A percentile compares a stretch with the other conserved stretches of the same genome.
These are phyloP conservation scores for Quercus phellos DNA, from an alignment of 331 rosid species.

Conservation along the genomic window DNA sequence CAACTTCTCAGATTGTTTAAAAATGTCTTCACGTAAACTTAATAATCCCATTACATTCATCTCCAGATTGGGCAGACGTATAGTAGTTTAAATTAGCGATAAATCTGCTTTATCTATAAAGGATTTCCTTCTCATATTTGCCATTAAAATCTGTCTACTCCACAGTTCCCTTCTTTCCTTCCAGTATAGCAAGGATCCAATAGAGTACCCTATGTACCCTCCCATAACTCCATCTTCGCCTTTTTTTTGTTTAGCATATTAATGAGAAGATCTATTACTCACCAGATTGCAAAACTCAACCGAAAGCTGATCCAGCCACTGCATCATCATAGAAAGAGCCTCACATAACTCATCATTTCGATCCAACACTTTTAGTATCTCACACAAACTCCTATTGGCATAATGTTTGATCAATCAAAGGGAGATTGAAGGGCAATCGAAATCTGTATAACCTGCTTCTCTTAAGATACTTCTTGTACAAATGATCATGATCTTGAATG, in stretches of 20 bases:
- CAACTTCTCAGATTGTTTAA: not conserved
- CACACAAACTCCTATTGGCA: no score
- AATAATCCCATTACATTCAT: not conserved
- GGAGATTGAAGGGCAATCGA: no score
- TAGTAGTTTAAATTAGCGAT: not conserved
- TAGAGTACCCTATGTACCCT: not conserved
- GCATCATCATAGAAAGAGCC: no score
- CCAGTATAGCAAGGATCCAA: not conserved
- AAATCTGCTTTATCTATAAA: not conserved
- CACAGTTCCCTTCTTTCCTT: not conserved
- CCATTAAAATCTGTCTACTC: not conserved
- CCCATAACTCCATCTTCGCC: not conserved
- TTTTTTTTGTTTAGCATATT: not conserved
- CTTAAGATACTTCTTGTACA: no score
- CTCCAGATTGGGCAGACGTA: not conserved
- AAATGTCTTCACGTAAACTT: not conserved
- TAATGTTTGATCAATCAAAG: no score
- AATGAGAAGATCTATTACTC: no score
- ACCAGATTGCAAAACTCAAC: no score
- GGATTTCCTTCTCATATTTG: not conserved
- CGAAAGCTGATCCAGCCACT: no score
- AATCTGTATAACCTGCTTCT: no score
- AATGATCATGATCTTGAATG: no score
- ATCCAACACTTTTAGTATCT: no score
- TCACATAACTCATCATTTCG: no score